Conservation (phyloP, 2,329 filamentous ascomycete species). For the Plectosphaerella sp. region DNA sequence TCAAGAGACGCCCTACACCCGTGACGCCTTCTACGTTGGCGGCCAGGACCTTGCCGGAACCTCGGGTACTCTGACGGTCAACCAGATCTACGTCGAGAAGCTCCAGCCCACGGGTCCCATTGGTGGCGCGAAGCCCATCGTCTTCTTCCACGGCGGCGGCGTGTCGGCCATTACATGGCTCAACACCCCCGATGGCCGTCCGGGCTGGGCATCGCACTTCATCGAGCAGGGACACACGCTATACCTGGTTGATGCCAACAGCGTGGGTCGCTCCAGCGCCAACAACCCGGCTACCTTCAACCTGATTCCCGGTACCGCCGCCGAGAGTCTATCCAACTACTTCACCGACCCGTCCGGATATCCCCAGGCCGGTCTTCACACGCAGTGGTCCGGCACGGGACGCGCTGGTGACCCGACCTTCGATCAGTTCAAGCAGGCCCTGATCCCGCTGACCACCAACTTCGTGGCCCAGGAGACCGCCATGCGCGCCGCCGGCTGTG, state of each 20-base stretch:
- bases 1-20: constrained; percentile 2
- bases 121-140: constrained; percentile 2
- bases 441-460: constrained; percentile 21
- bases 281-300: constrained; percentile 15
- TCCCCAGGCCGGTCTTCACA: constrained; percentile 21
- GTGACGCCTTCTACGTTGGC: constrained; percentile 20
- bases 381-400: constrained; percentile 32
- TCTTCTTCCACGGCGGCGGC: constrained; percentile 10
- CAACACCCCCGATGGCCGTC: constrained; percentile 40
- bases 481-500: constrained; percentile 21
- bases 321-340: constrained; percentile 19
- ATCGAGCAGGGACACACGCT: constrained; percentile 34
- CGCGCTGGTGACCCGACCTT: constrained; percentile 19
- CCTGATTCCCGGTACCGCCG: constrained; percentile 10
- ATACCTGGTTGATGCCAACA: constrained; percentile 37
- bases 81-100: constrained; percentile 26
- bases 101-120: constrained; percentile 12
- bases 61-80: constrained; percentile 15
- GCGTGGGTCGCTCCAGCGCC: constrained; percentile 28
- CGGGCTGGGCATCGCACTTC: constrained; percentile 43
- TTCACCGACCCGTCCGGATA: constrained; percentile 26
- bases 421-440: constrained; percentile 22
- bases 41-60: constrained; percentile 17
- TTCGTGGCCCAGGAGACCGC: constrained; percentile 19
- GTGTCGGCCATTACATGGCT: constrained; percentile 22